phyloP scores from a whole-genome alignment of 345 rosid species.

The Hibiscus tridactylites region DNA sequence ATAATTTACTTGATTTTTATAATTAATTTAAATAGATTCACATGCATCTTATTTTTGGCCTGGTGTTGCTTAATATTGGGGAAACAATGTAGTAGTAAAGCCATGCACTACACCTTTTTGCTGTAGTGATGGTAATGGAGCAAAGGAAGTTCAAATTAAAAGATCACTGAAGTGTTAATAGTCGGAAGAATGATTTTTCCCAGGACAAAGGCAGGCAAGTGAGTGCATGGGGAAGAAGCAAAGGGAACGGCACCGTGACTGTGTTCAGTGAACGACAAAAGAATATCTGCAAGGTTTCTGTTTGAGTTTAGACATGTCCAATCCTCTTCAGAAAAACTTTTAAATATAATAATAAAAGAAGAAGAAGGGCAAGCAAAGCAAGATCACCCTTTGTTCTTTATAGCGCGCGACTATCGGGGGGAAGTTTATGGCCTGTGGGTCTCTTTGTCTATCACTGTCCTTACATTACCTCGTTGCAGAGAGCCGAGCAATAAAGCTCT shows the following conservation, averaged over 20 bases:
- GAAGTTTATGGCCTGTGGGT: conserved; percentile 5
- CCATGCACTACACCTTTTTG: no score
- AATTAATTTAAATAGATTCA: no score
- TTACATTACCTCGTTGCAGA: not conserved
- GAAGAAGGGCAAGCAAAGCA: no score
- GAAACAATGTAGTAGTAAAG: no score
- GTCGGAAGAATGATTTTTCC: not conserved
- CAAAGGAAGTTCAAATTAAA: no score
- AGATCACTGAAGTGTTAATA: no score
- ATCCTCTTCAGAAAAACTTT: conserved; percentile 7
- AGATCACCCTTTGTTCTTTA: conserved; percentile 2
- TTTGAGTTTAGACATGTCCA: conserved; percentile 23
- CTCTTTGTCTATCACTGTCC: not conserved
- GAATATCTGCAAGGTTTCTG: conserved; percentile 17
- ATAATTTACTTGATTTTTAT: no score
- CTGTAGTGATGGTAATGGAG: no score
- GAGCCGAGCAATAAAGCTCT: not conserved
- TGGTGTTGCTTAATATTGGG: no score
- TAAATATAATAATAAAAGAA: not conserved
- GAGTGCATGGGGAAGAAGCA: conserved; percentile 25
- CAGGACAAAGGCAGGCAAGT: not conserved
- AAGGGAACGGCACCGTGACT: not conserved
- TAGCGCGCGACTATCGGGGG: conserved; percentile 41
- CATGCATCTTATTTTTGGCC: no score
- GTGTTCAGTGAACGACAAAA: conserved; percentile 15